These are phyloP conservation scores for Aspergillus sp. DNA, from an alignment of 2,329 filamentous ascomycete genomes.

Conservation along the genomic window DNA sequence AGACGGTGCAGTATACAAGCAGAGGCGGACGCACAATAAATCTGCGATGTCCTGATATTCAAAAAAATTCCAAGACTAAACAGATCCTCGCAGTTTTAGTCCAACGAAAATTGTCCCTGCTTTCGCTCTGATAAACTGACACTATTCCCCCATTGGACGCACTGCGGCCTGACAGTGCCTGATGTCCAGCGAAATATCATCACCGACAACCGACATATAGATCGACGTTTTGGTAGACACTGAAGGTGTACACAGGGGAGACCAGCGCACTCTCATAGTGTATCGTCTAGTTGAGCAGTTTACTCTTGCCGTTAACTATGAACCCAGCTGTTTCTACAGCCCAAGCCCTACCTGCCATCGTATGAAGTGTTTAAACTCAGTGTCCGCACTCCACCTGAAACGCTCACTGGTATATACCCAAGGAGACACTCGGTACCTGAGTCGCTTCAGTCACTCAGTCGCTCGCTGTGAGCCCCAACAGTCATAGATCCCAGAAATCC, in stretches of 20 bases:
- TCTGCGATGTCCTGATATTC: neutral
- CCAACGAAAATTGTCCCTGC: neutral
- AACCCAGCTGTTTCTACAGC: too few relatives aligned
- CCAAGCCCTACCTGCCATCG: neutral
- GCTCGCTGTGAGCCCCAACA: neutral
- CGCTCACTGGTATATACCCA: too few relatives aligned
- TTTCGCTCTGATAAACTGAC: slow-evolving; percentile 6
- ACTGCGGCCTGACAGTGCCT: slow-evolving; percentile 30
- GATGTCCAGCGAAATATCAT: slow-evolving; percentile 10
- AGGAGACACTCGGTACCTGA: too few relatives aligned
- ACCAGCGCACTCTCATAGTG: neutral
- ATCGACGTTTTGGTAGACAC: neutral
- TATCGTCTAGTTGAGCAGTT: neutral
- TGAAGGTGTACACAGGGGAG: neutral
- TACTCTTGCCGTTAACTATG: neutral
- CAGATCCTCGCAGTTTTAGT: slow-evolving; percentile 1
- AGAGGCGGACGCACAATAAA: slow-evolving; percentile 11
- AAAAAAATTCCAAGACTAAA: slow-evolving; percentile 2
- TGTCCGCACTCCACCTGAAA: too few relatives aligned
- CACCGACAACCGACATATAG: neutral
- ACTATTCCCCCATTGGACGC: slow-evolving; percentile 16
- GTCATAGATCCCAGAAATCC: neutral
- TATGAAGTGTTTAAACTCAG: too few relatives aligned
- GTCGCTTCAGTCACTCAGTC: too few relatives aligned
- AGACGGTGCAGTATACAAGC: neutral